Conservation (phyloP, 306 rosid species). For the Hippophae gyantsensis region DNA sequence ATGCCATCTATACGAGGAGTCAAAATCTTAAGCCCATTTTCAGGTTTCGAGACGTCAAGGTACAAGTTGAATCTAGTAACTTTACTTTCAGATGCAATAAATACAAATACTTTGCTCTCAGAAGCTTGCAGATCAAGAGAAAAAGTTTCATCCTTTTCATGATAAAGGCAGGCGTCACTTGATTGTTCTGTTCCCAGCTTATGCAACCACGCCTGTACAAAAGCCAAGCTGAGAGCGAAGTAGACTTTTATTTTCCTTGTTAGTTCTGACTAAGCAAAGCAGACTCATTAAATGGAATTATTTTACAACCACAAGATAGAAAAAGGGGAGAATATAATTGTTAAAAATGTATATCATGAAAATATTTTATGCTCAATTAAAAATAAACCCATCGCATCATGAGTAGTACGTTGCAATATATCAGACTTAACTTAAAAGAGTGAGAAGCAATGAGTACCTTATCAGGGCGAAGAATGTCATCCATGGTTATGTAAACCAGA, state of each 20-base stretch:
- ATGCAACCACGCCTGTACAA: slow-evolving; percentile 73
- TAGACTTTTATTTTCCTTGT: too few relatives aligned
- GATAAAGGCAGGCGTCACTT: slow-evolving; percentile 65
- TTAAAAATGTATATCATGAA: not conserved
- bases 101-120: slow-evolving; percentile 76
- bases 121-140: slow-evolving; percentile 67
- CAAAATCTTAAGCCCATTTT: slow-evolving; percentile 57
- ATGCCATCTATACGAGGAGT: slow-evolving; percentile 74
- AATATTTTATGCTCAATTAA: not conserved
- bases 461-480: slow-evolving; percentile 75
- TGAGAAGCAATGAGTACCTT: slow-evolving; percentile 35
- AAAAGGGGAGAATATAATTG: not conserved
- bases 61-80: slow-evolving; percentile 77
- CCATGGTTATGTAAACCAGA: slow-evolving; percentile 75
- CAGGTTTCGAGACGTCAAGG: slow-evolving; percentile 70
- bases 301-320: too few relatives aligned
- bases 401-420: not conserved
- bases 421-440: not conserved
- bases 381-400: not conserved
- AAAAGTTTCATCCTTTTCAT: slow-evolving; percentile 67
- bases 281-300: not conserved
- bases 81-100: slow-evolving; percentile 80
- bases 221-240: slow-evolving; percentile 3
- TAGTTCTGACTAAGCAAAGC: too few relatives aligned
- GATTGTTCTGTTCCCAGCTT: slow-evolving; percentile 67